Conservation (phyloP, 2,329 filamentous ascomycete species). For the Sclerotinia minor region DNA sequence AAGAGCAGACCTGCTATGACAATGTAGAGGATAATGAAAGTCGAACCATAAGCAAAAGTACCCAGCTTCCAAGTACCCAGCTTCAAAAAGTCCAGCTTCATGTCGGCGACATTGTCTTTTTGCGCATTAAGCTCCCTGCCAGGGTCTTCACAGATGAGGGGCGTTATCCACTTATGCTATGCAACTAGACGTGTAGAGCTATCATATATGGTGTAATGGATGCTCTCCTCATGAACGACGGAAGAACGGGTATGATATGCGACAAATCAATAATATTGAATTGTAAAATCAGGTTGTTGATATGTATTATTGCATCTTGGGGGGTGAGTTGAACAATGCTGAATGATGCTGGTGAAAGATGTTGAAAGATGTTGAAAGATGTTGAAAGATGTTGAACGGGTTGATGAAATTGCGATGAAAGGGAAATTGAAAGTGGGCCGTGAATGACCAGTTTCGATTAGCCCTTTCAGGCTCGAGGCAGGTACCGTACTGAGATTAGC, state of each 20-base stretch:
- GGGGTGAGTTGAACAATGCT: neutral
- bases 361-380: neutral
- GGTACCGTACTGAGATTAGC: slow-evolving; percentile 11
- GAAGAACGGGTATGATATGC: neutral
- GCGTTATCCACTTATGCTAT: slow-evolving; percentile 19
- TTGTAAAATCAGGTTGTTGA: neutral
- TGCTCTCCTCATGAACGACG: neutral
- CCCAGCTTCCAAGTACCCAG: slow-evolving; percentile 16
- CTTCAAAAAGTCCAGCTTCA: slow-evolving; percentile 15
- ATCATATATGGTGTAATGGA: neutral
- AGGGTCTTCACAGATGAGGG: slow-evolving; percentile 17
- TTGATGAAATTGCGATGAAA: slow-evolving; percentile 16
- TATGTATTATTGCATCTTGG: neutral
- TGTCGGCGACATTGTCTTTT: slow-evolving; percentile 20
- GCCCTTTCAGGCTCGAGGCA: slow-evolving; percentile 4
- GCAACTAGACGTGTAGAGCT: neutral
- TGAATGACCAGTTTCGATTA: neutral
- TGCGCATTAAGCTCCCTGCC: slow-evolving; percentile 24
- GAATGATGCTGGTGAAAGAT: neutral
- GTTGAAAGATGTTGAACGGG: neutral
- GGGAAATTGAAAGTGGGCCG: neutral
- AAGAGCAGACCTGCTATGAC: slow-evolving; percentile 72
- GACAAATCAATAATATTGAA: neutral
- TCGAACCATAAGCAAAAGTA: slow-evolving; percentile 4
- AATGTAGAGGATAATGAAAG: slow-evolving; percentile 44